Evolutionary conservation across 2,329 filamentous ascomycete species (phyloP).

Genomic region (Aspergillus fischeri): DNA sequence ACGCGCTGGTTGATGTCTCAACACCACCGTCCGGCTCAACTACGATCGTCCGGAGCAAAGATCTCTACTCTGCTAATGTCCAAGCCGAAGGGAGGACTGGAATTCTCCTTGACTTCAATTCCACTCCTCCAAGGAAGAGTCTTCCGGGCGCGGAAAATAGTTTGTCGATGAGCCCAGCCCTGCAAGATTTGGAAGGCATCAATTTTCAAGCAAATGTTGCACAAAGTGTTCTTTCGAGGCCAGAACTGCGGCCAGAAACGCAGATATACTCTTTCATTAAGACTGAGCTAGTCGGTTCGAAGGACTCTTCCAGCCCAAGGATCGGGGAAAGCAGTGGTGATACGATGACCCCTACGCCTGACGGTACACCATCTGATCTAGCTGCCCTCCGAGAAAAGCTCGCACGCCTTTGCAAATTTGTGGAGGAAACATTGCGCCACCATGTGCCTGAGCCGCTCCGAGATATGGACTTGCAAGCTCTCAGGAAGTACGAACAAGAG

Average conservation of each 20-base stretch:
- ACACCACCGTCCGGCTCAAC: background rate
- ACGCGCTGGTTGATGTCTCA: background rate
- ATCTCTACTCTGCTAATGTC: background rate
- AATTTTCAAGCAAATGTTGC: constrained; percentile 8
- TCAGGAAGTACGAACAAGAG: constrained; percentile 15
- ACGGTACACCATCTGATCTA: background rate
- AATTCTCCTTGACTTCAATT: constrained; percentile 20
- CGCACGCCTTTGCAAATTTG: constrained; percentile 17
- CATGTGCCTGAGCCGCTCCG: constrained; percentile 2
- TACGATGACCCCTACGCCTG: background rate
- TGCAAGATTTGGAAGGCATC: constrained; percentile 19
- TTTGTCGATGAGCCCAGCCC: constrained; percentile 10
- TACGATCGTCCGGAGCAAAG: background rate
- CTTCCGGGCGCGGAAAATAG: background rate
- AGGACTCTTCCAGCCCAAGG: background rate
- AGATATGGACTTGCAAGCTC: constrained; percentile 3
- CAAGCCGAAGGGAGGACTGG: background rate
- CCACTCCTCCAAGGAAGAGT: constrained; percentile 7
- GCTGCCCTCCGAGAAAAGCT: constrained; percentile 3
- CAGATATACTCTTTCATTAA: background rate
- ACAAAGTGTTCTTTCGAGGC: background rate
- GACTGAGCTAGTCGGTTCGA: background rate
- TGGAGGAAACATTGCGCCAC: constrained; percentile 7
- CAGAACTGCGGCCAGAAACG: background rate
- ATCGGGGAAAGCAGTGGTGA: background rate